phyloP scores from a whole-genome alignment of 192 early-diverging fungal genomes.

The Podila epigama region DNA sequence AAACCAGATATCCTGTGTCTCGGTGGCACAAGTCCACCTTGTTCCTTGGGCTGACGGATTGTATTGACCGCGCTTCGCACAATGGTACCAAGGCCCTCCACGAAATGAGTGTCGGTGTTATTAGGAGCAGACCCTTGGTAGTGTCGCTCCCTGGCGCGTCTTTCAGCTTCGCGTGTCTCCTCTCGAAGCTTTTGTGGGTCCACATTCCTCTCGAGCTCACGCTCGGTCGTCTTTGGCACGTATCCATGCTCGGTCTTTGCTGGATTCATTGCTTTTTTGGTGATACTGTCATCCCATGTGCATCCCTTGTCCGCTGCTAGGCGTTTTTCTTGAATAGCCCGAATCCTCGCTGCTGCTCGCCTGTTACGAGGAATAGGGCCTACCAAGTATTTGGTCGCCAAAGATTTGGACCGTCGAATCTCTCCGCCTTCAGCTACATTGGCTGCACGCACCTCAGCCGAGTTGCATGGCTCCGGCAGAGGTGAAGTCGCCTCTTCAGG shows the following conservation, averaged over 20 bases:
- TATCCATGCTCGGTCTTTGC: constrained; percentile 39
- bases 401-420: constrained; percentile 14
- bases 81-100: constrained; percentile 18
- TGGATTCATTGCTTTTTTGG: constrained; percentile 35
- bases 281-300: constrained; percentile 43
- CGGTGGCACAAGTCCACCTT: constrained; percentile 10
- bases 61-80: constrained; percentile 6
- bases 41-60: constrained; percentile 10
- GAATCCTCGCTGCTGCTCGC: constrained; percentile 16
- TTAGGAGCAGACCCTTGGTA: constrained; percentile 18
- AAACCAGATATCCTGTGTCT: constrained; percentile 4
- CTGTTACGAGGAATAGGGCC: constrained; percentile 27
- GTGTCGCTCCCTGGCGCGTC: not conserved
- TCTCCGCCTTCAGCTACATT: constrained; percentile 13
- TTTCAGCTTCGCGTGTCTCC: constrained; percentile 10
- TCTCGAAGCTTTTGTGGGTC: not conserved
- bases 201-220: constrained; percentile 4
- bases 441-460: not conserved
- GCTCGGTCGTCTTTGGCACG: constrained; percentile 19
- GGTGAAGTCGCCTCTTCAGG: not conserved
- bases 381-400: constrained; percentile 30
- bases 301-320: constrained; percentile 5
- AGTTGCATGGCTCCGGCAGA: not conserved
- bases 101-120: constrained; percentile 8
- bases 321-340: constrained; percentile 8